Evolutionary conservation across 495 filamentous ascomycete species (phyloP), one percentile per base, ranked within the genome.

Genomic region (Penicillium psychrofluorescens): DNA sequence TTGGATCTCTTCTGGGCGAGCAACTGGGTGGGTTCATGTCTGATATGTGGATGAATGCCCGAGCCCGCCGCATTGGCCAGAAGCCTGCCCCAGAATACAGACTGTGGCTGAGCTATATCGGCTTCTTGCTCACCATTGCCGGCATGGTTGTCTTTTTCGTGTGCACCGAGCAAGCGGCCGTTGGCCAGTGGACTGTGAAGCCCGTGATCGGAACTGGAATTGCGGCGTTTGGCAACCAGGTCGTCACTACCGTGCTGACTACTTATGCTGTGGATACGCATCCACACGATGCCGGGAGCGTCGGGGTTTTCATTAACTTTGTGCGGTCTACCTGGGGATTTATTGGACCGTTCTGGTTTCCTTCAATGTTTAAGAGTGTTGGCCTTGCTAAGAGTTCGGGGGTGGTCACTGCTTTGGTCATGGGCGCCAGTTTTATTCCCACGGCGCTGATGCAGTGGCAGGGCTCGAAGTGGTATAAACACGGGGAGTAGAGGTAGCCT

Each of bases 281-380:
- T 53, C 72, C 60, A 1, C 58, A 71, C 32, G 69, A 76, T 29
- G 62, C 72, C 0, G 71, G 63, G 6, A 70, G 68, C 39, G 66
- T 79, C 4, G 76, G 76, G 8, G 75, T 79, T 0, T 78, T 81
- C 46, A 69, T 80, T 35, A 78, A 67, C 27, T 70, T 79, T 46
- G 63, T 79, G n/a, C 53, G 76, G 5, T 69, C 68, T n/a, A 71
- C 62, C 6, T 79, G 75, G 75, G 75, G 76, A 4, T 81, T 81
- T 38, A 76, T 81, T 54, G 76, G 76, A 8, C 73, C 72, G 11
- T 80, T 80, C 46, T 80, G 74, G 72, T 74, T 77, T 45, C 58
- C 73, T 11, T 40, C 50, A 13, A 73, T 78, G 72, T 73, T 77
- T 40, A 58, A 69, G 2, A 68, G 58, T 37, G 63, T 77, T 9